Base-by-base conservation (phyloP, 352 stramenopile species). In the Globisporangium sylvaticum region DNA sequence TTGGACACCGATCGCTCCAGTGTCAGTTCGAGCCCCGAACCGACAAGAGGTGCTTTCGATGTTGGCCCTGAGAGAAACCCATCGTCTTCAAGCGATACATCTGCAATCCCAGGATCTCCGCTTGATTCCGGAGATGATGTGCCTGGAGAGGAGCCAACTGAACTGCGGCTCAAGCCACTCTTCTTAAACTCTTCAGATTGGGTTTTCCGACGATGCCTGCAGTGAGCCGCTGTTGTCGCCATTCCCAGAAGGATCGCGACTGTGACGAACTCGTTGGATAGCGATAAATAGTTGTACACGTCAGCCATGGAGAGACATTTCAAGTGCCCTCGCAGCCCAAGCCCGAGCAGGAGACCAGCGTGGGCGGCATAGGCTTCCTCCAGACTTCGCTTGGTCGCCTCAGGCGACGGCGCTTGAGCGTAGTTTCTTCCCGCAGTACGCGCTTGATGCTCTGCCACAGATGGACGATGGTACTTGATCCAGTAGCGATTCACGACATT, bases 251-350 rank as follows among this genome's bases (percentile, higher is more conserved):
- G 87, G 48, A 99, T 90, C 7, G 94, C 96, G 25, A 99, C 92
- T 5, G 96, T 99, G 15, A 98, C 97, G 56, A 96, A 97, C 52
- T 99, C 96, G 64, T 97, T 97, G 44, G 95, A 97, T 34, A 98
- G 80, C 14, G 94, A 98, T 22, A 99, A 71, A 76, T 99, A 99
- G 62, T 99, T 98, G 83, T 98, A 99, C n/a, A 99, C 93, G 76
- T 99, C 97, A 18, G 95, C 97, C 89, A 98, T 98, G 9, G 95
- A 97, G 22, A 99, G 79, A 57, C 89, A 91, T 61, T 92, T 92
- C 12, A 99, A 79, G 76, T 99, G 96, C 3, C 97, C 95, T 22
- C 95, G 88, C 22, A 97, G 74, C 5, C 97, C 97, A 29, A 99
- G 90, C 24, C 95, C 97, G 44, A 99, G 88, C 5, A 99, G 79